Evolutionary conservation across 805 yeast genomes (phyloP), one percentile per base, ranked within the genome.

Genomic region (Metschnikowia colocasiae): DNA sequence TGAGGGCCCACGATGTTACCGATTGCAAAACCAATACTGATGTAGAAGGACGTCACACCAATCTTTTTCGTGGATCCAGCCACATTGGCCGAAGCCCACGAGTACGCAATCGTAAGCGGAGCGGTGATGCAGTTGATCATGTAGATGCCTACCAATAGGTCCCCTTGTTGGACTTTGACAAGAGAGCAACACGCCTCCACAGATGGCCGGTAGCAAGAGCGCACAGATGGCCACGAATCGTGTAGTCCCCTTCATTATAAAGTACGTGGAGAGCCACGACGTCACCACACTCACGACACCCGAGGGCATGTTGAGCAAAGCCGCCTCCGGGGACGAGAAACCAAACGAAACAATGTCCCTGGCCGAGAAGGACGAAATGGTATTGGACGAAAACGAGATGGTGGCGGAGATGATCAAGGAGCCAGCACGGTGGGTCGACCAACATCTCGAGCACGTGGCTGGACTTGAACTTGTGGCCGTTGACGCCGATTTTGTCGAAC

Each of bases 11-110:
- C 68, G 49, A 85, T 64, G 54, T 82, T 81, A 13, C 88, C 87
- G 38, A 80, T 76, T 34, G 87, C 80, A 60, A 83, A 86, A 4
- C 81, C 84, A 49, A 85, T 48, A 32, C 45, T 73, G 62, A 85
- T 72, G 40, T 75, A 75, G 30, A 82, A 61, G 5, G 84, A 83
- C 45, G 80, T 78, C 23, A 80, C 74, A 4, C 80, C 74, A 54
- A 81, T 72, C 56, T 84, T 81, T 63, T 87, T 87, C n/a, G 91
- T 84, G 52, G 80, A 78, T 10, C 94, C 94, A 1, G 90, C 82
- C 30, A 82, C 76, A 60, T 85, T 81, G 6, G 53, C 54, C 38
- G 47, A 45, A 8, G 50, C 47, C 51, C 54, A 48, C 18, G 52
- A 41, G 47, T 45, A 43, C 26, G 48, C 50, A 4, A 48, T 47